Evolutionary conservation across 2,329 filamentous ascomycete species (phyloP), one percentile per base, ranked within the genome.

Genomic region (Alternaria hordeiaustralica): DNA sequence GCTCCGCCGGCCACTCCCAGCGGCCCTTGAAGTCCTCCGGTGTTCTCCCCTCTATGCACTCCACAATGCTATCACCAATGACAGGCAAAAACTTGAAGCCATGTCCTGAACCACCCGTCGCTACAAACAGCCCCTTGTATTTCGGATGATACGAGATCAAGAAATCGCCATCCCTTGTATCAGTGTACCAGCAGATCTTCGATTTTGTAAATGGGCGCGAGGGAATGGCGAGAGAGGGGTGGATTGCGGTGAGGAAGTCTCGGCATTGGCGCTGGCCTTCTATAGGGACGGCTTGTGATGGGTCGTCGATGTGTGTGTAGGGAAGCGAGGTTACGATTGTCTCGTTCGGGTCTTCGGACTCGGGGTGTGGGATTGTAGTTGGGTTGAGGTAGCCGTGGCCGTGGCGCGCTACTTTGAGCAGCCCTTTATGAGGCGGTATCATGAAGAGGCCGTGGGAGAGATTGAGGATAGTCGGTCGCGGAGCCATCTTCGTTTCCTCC

Each of bases 391-490:
- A 86, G 58, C 84, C 84, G 70, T 85, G 83, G 65, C 79, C 80
- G 66, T 86, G 84, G n/a, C 84, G 77, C 6, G 84, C 84, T 44
- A 86, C 73, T 71, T 86, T 86, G 49, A 86, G 76, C 7, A 79
- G 65, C 25, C 76, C 71, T 23, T 78, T 71, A 2, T 77, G 80
- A 0, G 92, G 91, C 5, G 92, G 90, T 66, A 94, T 92, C 76
- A 92, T 85, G 83, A 94, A 95, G 63, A 92, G 84, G 9, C 92
- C 92, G 2, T 86, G 88, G 53, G 85, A 87, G 68, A 94, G 84
- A 80, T 93, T 93, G 44, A 95, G 81, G 21, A 92, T 81, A 2
- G 93, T 91, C 0, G 94, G 94, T 73, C 90, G 88, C 33, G 87
- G 81, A 45, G 83, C 83, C 11, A 97, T 83, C 5, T 79, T 79